These are phyloP conservation scores for Yamadazyma diospyri DNA, from an alignment of 1,139 yeast species.

Conservation along the genomic window DNA sequence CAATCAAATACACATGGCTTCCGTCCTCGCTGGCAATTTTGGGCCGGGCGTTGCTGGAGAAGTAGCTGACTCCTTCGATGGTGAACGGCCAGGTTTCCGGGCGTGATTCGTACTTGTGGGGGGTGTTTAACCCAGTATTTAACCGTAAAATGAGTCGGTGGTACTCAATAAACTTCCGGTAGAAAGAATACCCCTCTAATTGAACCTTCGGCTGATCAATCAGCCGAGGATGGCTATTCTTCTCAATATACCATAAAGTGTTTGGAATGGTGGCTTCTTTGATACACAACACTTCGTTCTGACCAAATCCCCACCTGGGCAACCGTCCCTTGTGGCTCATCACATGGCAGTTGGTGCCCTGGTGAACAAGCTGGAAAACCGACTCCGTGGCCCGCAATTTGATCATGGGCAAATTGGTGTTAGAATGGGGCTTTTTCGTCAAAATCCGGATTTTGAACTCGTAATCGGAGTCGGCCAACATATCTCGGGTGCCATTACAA, in stretches of 20 bases:
- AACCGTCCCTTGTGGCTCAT: constrained; percentile 59
- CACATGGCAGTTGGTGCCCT: constrained; percentile 57
- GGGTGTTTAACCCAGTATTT: constrained; percentile 23
- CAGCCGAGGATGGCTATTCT: constrained; percentile 51
- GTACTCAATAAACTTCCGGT: constrained; percentile 29
- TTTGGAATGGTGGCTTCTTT: constrained; percentile 57
- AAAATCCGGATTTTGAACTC: constrained; percentile 47
- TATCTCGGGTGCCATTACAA: constrained; percentile 51
- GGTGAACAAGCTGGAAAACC: constrained; percentile 56
- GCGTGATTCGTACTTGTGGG: constrained; percentile 28
- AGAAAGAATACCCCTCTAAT: constrained; percentile 22
- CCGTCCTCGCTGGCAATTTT: constrained; percentile 21
- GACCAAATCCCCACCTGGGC: constrained; percentile 69
- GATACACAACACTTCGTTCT: constrained; percentile 75
- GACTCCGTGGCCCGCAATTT: constrained; percentile 51
- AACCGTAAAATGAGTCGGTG: constrained; percentile 33
- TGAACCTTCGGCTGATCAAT: constrained; percentile 24
- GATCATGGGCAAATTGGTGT: constrained; percentile 31
- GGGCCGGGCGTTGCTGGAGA: constrained; percentile 19
- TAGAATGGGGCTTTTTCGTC: constrained; percentile 23
- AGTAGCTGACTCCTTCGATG: constrained; percentile 31
- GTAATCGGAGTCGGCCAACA: constrained; percentile 49
- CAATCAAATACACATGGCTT: constrained; percentile 33
- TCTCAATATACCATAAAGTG: constrained; percentile 65
- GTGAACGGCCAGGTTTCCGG: constrained; percentile 42